Base-by-base conservation (phyloP, 2,329 filamentous ascomycete genomes). In the Penicillium aurantiogriseum region DNA sequence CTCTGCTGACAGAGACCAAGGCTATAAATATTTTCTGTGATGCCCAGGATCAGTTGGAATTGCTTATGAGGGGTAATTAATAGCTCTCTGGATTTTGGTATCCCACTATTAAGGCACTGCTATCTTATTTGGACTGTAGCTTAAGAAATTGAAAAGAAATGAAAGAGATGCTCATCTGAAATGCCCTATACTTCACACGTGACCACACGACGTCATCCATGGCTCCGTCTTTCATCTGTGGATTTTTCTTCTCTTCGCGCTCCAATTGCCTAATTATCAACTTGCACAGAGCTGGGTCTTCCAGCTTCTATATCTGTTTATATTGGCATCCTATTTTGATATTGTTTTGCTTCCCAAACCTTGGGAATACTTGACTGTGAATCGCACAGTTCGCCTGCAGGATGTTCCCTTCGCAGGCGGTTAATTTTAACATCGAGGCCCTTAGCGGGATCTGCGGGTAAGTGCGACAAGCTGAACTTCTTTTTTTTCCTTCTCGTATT, bases 361-460 rank as follows among this genome's bases (percentile, higher is more conserved):
- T n/a, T 35, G 27, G 10, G 43, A 52, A 44, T 46, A 45, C 54
- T 62, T 29, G 23, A 19, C n/a, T 56, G 17, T 33, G 51, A 50
- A 38, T 57, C 58, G 58, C 45, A 54, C 38, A 25, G 49, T 47
- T 46, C 38, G 45, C 59, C 35, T 55, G 45, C 57, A 59, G 45
- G 40, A 75, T 75, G 73, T 73, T 75, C 58, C 76, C 77, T 53
- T 70, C 74, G 51, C 73, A 74, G 61, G 68, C 68, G 43, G 68
- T 63, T 60, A 88, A 89, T 74, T 81, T 97, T 65, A 90, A 96
- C 74, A 87, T 96, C 59, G 90, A 94, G 71, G 92, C 92, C 59
- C 87, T 97, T 68, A 95, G 91, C 67, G 93, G 93, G 54, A 97
- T 97, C 67, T 92, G 89, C 77, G 93, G 89, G 88, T 90, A 75